Percentiles rank a stretch among this genome's conserved stretches.
Conservation (phyloP, 768 basidiomycete species). For the Phallus indusiatus region DNA sequence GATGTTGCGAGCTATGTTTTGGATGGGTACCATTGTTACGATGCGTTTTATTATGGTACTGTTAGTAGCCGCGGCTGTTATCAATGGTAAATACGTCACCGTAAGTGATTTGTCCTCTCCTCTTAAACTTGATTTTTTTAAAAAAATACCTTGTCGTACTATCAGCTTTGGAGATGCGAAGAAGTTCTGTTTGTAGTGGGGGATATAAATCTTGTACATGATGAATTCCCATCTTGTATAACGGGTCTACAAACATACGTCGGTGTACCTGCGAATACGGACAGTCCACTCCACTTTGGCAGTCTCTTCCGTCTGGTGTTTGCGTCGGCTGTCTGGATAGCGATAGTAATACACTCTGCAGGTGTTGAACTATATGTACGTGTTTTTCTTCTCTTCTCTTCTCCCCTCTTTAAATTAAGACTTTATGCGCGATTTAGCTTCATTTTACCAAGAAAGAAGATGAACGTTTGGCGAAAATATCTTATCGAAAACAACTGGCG, state of each 20-base stretch:
- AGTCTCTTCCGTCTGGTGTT: constrained; percentile 1
- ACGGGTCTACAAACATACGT: neutral
- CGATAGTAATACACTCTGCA: neutral
- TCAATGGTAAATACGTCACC: neutral
- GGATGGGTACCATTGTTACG: constrained; percentile 5
- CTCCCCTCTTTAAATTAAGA: too few species aligned
- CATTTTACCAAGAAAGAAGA: constrained; percentile 7
- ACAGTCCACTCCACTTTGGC: constrained; percentile 2
- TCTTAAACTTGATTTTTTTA: neutral
- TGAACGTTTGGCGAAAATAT: neutral
- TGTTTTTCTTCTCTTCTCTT: too few species aligned
- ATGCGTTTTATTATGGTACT: constrained; percentile 1
- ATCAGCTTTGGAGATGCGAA: constrained; percentile 6
- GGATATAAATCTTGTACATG: neutral
- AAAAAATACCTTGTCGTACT: neutral
- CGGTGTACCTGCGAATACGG: constrained; percentile 3
- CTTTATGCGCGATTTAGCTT: neutral
- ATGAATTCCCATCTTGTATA: constrained; percentile 2
- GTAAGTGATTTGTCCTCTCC: neutral
- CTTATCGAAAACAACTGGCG: constrained; percentile 1
- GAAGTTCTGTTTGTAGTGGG: neutral
- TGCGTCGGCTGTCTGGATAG: neutral
- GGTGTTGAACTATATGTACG: too few species aligned
- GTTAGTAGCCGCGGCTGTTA: neutral
- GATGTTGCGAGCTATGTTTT: constrained; percentile 9